Conservation (phyloP, 2,329 filamentous ascomycete species). For the Orbilia ellipsospora region DNA sequence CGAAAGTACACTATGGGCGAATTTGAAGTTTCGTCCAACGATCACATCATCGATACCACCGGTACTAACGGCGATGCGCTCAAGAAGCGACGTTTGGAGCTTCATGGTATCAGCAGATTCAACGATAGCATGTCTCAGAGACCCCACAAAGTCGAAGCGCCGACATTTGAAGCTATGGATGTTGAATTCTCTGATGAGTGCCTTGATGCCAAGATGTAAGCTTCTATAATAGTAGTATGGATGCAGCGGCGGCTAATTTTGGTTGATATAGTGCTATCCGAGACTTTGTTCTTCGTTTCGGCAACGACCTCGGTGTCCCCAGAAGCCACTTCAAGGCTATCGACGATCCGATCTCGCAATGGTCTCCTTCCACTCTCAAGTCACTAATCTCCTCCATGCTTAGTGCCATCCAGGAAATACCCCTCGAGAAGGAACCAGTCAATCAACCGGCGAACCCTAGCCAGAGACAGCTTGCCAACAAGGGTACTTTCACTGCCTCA, state of each 20-base stretch:
- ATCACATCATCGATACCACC: conserved; percentile 36
- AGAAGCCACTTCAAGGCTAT: conserved; percentile 48
- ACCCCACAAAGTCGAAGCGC: conserved; percentile 37
- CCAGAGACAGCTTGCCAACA: conserved; percentile 44
- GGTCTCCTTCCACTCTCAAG: conserved; percentile 42
- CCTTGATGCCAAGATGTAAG: conserved; percentile 51
- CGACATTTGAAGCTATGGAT: conserved; percentile 48
- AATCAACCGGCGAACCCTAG: conserved; percentile 27
- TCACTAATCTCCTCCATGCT: conserved; percentile 48
- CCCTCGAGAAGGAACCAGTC: conserved; percentile 35
- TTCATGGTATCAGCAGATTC: conserved; percentile 41
- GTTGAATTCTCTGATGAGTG: conserved; percentile 45
- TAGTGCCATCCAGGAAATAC: conserved; percentile 43
- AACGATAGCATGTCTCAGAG: conserved; percentile 14
- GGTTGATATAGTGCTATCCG: conserved; percentile 31
- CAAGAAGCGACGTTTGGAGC: conserved; percentile 47
- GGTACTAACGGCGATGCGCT: conserved; percentile 25
- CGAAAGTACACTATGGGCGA: conserved; percentile 51
- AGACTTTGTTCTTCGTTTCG: conserved; percentile 44
- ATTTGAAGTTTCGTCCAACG: conserved; percentile 31
- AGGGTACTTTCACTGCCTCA: conserved; percentile 44
- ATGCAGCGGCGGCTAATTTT: background rate
- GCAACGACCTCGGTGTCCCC: conserved; percentile 40
- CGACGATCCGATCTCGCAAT: conserved; percentile 43
- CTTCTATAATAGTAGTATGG: conserved; percentile 3